These are phyloP conservation scores for Claviceps cyperi DNA, from an alignment of 2,329 filamentous ascomycete species.

Conservation along the genomic window DNA sequence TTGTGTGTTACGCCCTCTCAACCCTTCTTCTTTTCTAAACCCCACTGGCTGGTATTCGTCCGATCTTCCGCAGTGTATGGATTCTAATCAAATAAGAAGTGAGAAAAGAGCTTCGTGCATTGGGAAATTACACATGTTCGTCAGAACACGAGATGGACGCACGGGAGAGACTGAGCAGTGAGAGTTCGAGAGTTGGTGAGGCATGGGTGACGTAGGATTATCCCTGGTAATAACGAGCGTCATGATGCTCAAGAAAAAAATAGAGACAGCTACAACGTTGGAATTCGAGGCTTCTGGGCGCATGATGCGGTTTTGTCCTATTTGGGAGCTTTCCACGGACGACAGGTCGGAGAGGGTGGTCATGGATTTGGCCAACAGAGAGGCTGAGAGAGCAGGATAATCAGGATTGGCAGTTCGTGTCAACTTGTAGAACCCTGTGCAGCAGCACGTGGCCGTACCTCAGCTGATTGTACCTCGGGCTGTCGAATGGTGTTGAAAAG, in stretches of 20 bases:
- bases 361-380: not conserved
- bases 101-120: not conserved
- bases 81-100: too few species aligned
- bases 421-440: not conserved
- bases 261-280: not conserved
- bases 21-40: not conserved
- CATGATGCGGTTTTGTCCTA: not conserved
- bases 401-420: not conserved
- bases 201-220: not conserved
- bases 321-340: not conserved
- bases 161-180: not conserved
- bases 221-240: not conserved
- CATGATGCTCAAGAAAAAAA: not conserved
- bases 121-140: not conserved
- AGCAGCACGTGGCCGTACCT: not conserved
- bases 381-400: too few species aligned
- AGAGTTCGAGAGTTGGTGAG: not conserved
- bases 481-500: not conserved
- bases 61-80: not conserved
- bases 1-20: not conserved
- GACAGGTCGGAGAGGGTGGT: not conserved
- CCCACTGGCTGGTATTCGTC: too few species aligned
- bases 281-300: not conserved
- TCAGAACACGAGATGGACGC: not conserved
- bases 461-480: not conserved